Evolutionary conservation across 2,329 filamentous ascomycete species (phyloP).

Genomic region (Ciborinia camelliae): DNA sequence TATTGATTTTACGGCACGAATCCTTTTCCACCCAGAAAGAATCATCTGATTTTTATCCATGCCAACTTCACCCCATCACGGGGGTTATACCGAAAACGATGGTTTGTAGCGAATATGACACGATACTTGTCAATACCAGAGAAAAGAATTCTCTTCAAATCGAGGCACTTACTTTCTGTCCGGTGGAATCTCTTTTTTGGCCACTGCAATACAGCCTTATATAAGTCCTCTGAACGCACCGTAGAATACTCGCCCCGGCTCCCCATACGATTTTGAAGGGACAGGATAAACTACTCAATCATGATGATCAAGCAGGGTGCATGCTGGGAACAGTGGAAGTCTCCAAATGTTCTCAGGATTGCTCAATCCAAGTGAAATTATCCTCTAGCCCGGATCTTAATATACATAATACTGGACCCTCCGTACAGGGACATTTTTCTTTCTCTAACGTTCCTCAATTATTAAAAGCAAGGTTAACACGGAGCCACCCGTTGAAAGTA

Average conservation of each 20-base stretch:
- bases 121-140: neutral
- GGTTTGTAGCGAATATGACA: neutral
- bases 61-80: too few species aligned
- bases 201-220: neutral
- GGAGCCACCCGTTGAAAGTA: neutral
- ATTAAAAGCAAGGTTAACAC: neutral
- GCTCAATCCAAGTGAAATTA: neutral
- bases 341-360: neutral
- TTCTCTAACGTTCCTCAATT: neutral
- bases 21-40: neutral
- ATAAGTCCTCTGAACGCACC: neutral
- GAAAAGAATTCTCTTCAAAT: neutral
- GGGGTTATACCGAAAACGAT: neutral
- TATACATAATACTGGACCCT: too few species aligned
- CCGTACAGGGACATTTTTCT: neutral
- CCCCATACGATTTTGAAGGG: neutral
- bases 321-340: neutral
- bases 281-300: neutral
- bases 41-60: too few species aligned
- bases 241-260: neutral
- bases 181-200: neutral
- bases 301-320: neutral
- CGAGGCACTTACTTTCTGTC: neutral
- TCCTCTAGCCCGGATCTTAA: neutral
- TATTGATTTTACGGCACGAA: neutral